Evolutionary conservation across 768 basidiomycete species (phyloP), one percentile per base, ranked within the genome.

Genomic region (Austroboletus festivus): DNA sequence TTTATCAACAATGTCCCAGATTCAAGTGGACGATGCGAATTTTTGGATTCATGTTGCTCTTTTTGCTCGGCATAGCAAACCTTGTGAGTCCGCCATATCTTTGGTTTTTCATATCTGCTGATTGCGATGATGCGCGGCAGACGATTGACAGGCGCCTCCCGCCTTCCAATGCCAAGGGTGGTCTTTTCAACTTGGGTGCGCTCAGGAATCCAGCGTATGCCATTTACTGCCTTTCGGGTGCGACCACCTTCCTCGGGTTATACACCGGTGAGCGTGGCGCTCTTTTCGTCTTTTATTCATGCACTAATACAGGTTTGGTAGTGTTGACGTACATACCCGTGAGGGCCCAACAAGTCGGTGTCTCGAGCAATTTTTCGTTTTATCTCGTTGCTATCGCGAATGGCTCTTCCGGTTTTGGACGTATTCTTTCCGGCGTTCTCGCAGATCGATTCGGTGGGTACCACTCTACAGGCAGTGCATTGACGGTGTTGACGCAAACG

Each of bases 11-110:
- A 20, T 21, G 12, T 13, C 3, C 13, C 34, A 89, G 86, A n/a
- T 89, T 89, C 63, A 70, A 72, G 52, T 90, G 87, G 88, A 86
- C 87, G 0, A 79, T 86, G 74, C 74, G 87, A 12, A 77, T 83
- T 26, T 65, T 88, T 35, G 86, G 80, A 3, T 81, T 88, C 28
- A 77, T 87, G 9, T 61, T 87, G 0, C 51, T 85, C 1, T 52
- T 73, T 13, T 60, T 75, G 1, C 71, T 88, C 4, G 75, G 75
- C 2, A 59, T 77, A 12, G 74, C 79, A 13, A 86, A 84, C 62
- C 48, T 87, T 40, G 75, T 78, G 46, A 52, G 65, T 53, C 20
- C 16, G 55, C 63, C 18, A n/a, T 4, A 12, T 23, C 16, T 16
- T 42, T 12, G 10, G 15, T 1, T 10, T 24, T 16, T 24, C 6